A percentile compares a stretch with the other conserved stretches of the same genome.
These are phyloP conservation scores for Uronychia setigera DNA, from an alignment of 73 alveolate genomes.

Conservation along the genomic window DNA sequence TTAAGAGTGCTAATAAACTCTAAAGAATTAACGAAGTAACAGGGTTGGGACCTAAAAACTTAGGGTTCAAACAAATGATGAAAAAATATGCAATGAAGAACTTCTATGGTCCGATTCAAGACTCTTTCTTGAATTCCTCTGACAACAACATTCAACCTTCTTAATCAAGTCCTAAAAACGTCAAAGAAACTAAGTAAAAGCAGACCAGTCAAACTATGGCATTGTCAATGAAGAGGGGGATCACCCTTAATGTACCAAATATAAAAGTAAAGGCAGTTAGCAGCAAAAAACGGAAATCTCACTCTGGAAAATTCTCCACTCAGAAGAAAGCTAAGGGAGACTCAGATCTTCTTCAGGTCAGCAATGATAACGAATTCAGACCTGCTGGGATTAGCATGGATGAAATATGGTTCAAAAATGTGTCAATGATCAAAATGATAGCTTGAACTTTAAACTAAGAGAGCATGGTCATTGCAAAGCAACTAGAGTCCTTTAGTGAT, in stretches of 20 bases:
- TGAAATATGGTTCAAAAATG: not conserved
- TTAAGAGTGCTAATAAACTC: not conserved
- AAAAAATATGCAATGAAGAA: not conserved
- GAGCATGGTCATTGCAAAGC: too few relatives aligned
- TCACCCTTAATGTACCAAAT: too few relatives aligned
- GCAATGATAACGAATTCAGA: not conserved
- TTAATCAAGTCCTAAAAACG: not conserved
- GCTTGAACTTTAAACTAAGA: not conserved
- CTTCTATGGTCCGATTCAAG: not conserved
- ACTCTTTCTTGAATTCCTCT: not conserved
- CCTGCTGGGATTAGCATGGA: not conserved
- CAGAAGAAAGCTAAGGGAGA: too few relatives aligned
- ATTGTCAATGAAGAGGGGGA: too few relatives aligned
- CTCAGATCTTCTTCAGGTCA: not conserved
- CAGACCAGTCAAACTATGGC: too few relatives aligned
- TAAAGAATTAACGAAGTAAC: not conserved
- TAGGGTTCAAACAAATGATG: not conserved
- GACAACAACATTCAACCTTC: not conserved
- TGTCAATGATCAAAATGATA: not conserved
- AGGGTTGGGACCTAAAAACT: not conserved
- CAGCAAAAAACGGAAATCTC: too few relatives aligned
- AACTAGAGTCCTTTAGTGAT: not conserved
- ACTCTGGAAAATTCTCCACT: too few relatives aligned
- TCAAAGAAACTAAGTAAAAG: not conserved
- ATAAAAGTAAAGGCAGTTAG: too few relatives aligned